Evolutionary conservation across 768 basidiomycete genomes (phyloP).

Genomic region (Kwoniella bestiolae): DNA sequence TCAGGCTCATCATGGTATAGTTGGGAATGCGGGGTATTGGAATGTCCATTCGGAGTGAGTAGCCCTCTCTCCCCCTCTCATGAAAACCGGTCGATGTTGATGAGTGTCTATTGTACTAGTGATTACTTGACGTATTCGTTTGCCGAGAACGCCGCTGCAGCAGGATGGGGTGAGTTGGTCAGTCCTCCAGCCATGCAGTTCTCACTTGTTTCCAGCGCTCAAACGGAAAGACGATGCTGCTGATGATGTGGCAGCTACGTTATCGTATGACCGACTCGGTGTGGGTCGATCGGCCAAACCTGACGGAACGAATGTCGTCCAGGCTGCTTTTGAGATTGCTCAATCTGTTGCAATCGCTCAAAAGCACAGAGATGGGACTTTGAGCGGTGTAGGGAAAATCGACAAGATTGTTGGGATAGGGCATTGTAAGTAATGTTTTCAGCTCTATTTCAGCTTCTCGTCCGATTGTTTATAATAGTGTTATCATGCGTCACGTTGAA

Average conservation of each 20-base stretch:
- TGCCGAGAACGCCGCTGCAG: constrained; percentile 37
- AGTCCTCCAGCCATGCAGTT: no score
- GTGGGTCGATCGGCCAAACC: constrained; percentile 44
- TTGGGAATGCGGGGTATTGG: constrained; percentile 43
- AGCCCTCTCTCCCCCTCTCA: not conserved
- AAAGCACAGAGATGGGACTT: constrained; percentile 28
- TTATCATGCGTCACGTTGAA: no score
- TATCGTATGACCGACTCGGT: constrained; percentile 47
- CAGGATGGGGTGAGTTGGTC: no score
- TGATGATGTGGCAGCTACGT: no score
- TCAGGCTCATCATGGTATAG: constrained; percentile 35
- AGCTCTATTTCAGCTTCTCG: not conserved
- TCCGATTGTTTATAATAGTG: no score
- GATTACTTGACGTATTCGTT: constrained; percentile 38
- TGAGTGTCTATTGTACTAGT: not conserved
- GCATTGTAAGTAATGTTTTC: constrained; percentile 40
- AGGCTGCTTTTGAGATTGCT: constrained; percentile 43
- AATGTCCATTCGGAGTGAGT: constrained; percentile 34
- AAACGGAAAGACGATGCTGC: no score
- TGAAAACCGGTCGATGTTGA: no score
- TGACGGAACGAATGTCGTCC: constrained; percentile 42
- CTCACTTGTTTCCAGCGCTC: no score
- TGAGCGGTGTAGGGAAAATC: constrained; percentile 28
- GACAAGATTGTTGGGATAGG: constrained; percentile 39
- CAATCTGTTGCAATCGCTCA: constrained; percentile 35